phyloP scores from a whole-genome alignment of 257 asterid genomes.

The Fraxinus pennsylvanica region DNA sequence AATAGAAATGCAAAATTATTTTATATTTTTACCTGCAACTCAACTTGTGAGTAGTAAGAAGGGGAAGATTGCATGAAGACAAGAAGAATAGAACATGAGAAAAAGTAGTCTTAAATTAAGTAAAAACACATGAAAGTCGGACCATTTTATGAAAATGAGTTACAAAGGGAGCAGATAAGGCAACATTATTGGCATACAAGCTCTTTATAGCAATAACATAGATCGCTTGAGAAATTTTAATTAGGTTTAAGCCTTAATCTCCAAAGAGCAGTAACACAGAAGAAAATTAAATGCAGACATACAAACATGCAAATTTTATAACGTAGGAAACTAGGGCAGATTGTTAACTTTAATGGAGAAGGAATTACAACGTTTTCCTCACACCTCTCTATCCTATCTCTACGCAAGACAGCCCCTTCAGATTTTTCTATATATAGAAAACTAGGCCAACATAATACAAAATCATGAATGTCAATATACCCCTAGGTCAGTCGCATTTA shows the following conservation, averaged over 20 bases:
- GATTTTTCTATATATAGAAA: background rate
- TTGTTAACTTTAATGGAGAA: too few species aligned
- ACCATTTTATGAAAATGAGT: background rate
- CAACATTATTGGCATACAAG: background rate
- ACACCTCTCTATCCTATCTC: background rate
- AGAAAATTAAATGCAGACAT: too few species aligned
- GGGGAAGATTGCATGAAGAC: background rate
- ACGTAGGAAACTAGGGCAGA: too few species aligned
- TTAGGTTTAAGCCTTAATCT: background rate
- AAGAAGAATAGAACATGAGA: conserved; percentile 4
- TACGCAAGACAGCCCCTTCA: background rate
- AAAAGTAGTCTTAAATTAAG: background rate
- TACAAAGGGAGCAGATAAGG: background rate
- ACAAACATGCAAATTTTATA: background rate
- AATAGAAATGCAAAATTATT: background rate
- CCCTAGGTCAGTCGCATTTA: background rate
- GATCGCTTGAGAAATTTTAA: background rate
- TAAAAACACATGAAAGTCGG: background rate
- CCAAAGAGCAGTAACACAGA: background rate
- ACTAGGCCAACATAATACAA: background rate
- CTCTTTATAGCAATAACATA: background rate
- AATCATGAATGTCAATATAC: background rate
- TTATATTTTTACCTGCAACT: conserved; percentile 1
- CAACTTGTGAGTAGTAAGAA: background rate
- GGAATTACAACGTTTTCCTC: background rate